Evolutionary conservation across 352 stramenopile genomes (phyloP), one percentile per base, ranked within the genome.

Genomic region (Pythium utonaiense): DNA sequence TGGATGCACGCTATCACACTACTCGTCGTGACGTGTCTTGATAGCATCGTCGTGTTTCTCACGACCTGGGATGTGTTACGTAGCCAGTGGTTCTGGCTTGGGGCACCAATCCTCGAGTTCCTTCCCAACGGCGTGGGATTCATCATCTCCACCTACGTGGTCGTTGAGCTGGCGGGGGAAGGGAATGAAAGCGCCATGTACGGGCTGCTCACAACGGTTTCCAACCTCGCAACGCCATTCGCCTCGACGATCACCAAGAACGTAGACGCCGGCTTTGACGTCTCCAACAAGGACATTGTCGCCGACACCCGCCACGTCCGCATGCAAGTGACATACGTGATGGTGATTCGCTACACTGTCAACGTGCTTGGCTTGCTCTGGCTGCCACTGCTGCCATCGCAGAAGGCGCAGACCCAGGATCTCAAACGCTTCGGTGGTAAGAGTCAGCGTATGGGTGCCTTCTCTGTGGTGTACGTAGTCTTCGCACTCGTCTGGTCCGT

Each of bases 1-100:
- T 47, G 40, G 40, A 47, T 47, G 40, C 40, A 47, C 40, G 40
- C 40, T 6, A 47, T 47, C 40, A 47, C 40, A 19, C 40, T 47
- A 8, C 14, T 47, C 6, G n/a, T 47, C 0, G 19, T 47, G n/a
- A 14, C 8, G 40, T 10, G n/a, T 25, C 40, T 47, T 19, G 40
- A 47, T 19, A 47, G 40, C 40, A 27, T 47, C 40, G 40, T 47
- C 6, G 40, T 47, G 7, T 47, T 47, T 8, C 40, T 47, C 19
- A 47, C 40, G n/a, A 47, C 40, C 17, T 47, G 40, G 40, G 40
- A 47, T 19, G 40, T 47, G 19, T 7, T 47, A 16, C 40, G 40
- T 8, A 47, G 6, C 40, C 40, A 47, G 40, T 47, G 40, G 40
- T 47, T 47, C 40, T 47, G 40, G 40, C 40, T 47, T 8, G 40